Evolutionary conservation across 495 filamentous ascomycete genomes (phyloP), one percentile per base, ranked within the genome.

Genomic region (Aspergillus nidulans): DNA sequence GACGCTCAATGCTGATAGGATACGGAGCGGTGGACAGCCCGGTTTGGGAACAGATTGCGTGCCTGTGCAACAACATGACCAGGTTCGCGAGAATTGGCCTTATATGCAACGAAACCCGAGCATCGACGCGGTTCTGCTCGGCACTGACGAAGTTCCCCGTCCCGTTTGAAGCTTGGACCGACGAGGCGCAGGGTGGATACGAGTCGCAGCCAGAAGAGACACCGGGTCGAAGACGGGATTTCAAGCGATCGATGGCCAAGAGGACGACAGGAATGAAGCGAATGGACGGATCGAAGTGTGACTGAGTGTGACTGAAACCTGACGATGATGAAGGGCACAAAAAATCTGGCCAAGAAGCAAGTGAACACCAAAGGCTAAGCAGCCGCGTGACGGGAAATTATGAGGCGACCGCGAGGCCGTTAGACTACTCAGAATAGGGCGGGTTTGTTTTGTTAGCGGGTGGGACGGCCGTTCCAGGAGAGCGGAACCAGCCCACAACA

Each of bases 51-150:
- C 57, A 60, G 50, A 63, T 56, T 58, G 54, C 32, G 62, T 64
- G 53, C 48, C 53, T 66, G 61, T 55, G 61, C 63, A 63, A 67
- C 64, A 64, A 69, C 65, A 69, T 70, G 65, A 63, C 68, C 64
- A 60, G 57, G 55, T 46, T 45, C 41, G 25, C 30, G 36, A 34
- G 43, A 30, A 47, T n/a, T 47, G 41, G 13, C 38, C 39, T 56
- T 25, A 56, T 42, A 36, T 16, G 53, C 25, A 32, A 48, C 45
- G 39, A 56, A 43, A 49, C 45, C 45, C 45, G 49, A 21, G 52
- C 55, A 57, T 55, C 34, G 56, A 41, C 46, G 48, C 52, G 42
- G 42, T 52, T 55, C n/a, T 50, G 39, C 41, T 48, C 20, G 45
- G 47, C 54, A 24, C 34, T 32, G 51, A 42, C 40, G 43, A 49